A percentile compares a stretch with the other conserved stretches of the same genome.
Conservation (phyloP, 2,329 filamentous ascomycete genomes). For the Sclerotinia glacialis region DNA sequence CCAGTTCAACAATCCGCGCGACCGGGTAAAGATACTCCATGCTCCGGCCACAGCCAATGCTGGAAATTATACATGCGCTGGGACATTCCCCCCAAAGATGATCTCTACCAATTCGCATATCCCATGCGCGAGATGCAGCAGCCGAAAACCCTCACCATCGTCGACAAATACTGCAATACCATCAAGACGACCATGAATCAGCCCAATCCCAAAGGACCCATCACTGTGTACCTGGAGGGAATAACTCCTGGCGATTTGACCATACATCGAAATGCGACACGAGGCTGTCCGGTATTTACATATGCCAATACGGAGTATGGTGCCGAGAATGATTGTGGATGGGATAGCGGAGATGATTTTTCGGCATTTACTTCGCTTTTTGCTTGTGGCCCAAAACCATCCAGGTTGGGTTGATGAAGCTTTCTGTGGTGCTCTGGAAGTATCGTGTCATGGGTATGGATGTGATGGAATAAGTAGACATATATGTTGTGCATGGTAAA, state of each 20-base stretch:
- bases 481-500: background rate
- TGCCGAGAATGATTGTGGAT: background rate
- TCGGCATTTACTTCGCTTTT: background rate
- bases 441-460: background rate
- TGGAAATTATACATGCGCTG: background rate
- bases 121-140: background rate
- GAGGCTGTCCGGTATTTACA: background rate
- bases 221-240: background rate
- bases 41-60: background rate
- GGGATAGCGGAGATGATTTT: background rate
- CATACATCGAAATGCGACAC: background rate
- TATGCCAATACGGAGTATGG: background rate
- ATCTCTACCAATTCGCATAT: rapidly evolving
- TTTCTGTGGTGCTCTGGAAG: background rate
- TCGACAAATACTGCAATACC: background rate
- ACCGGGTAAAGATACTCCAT: background rate
- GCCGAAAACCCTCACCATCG: background rate
- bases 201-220: background rate
- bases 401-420: rapidly evolving
- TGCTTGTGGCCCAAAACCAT: background rate
- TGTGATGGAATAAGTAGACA: background rate
- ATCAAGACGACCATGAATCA: background rate
- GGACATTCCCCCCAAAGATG: background rate
- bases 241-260: background rate
- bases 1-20: background rate